Evolutionary conservation across 257 asterid species (phyloP).

Genomic region (Solanum sitiens): DNA sequence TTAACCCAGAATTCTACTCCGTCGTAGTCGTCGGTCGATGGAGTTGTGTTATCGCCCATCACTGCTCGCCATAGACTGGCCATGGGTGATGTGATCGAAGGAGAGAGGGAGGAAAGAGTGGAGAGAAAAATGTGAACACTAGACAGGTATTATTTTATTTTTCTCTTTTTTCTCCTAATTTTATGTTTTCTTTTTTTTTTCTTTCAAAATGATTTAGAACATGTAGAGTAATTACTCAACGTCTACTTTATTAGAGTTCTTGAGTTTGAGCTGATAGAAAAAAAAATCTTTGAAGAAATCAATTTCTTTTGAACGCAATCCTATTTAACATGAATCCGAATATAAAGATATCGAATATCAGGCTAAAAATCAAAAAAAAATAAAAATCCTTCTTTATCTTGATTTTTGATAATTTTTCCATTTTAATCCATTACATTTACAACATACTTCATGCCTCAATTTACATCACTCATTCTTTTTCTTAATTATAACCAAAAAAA

Average conservation of each 20-base stretch:
- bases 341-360: fast-evolving
- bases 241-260: too few relatives aligned
- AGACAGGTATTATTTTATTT: background rate
- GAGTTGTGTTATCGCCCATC: constrained; percentile 54
- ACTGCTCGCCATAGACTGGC: constrained; percentile 85
- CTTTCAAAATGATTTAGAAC: background rate
- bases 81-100: background rate
- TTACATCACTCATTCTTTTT: too few relatives aligned
- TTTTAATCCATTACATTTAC: too few relatives aligned
- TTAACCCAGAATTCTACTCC: constrained; percentile 77
- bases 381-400: too few relatives aligned
- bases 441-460: too few relatives aligned
- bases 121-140: background rate
- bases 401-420: too few relatives aligned
- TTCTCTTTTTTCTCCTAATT: background rate
- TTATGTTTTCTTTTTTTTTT: background rate
- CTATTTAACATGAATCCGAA: too few relatives aligned
- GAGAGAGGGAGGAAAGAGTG: background rate
- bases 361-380: too few relatives aligned
- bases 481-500: background rate
- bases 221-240: background rate
- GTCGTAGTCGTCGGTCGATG: constrained; percentile 50
- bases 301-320: fast-evolving
- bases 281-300: too few relatives aligned
- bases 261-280: too few relatives aligned